Evolutionary conservation across 768 basidiomycete genomes (phyloP), one percentile per base, ranked within the genome.

Genomic region (Rhodotorula taiwanensis): DNA sequence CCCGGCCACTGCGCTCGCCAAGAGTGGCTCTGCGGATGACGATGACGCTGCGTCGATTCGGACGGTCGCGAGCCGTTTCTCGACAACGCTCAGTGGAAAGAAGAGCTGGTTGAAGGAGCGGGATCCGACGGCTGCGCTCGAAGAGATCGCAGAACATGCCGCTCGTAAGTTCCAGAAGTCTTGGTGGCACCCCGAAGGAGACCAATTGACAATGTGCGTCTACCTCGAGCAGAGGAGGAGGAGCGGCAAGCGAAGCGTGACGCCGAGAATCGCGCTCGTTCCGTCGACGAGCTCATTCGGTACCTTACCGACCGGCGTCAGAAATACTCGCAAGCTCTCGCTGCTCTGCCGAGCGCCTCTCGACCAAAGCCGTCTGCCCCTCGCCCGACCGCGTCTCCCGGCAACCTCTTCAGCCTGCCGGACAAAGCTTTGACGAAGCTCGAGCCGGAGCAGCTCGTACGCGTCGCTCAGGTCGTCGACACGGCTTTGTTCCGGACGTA

Each of bases 401-500:
- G 84, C 11, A 86, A 93, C 23, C 82, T 98, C 16, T 85, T 90
- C 55, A 79, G 80, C 1, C 77, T 93, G 15, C 93, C 94, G 0
- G 85, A 88, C 63, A 80, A 83, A 0, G 85, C 89, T 0, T 77
- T 92, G 49, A 77, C 83, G 0, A 79, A 82, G 5, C 79, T 97
- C 27, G 86, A 83, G 0, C 86, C 92, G 5, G 88, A 88, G 63
- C 87, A 95, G 67, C 80, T 98, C 10, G 79, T 93, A 42, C 82
- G 89, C 25, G 89, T 86, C 59, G 91, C 92, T 1, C 93, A 97
- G 76, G 84, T 98, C 39, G 87, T 97, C 30, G 90, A 98, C 72
- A 97, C 95, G 1, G 93, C 89, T 14, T 77, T 98, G 67, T 92
- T 98, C 77, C 94, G 95, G 76, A 85, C 87, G 5, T 95, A 94